Percentiles rank a stretch among this genome's conserved stretches.
phyloP scores from a whole-genome alignment of 306 rosid genomes.

The Corylus avellana region DNA sequence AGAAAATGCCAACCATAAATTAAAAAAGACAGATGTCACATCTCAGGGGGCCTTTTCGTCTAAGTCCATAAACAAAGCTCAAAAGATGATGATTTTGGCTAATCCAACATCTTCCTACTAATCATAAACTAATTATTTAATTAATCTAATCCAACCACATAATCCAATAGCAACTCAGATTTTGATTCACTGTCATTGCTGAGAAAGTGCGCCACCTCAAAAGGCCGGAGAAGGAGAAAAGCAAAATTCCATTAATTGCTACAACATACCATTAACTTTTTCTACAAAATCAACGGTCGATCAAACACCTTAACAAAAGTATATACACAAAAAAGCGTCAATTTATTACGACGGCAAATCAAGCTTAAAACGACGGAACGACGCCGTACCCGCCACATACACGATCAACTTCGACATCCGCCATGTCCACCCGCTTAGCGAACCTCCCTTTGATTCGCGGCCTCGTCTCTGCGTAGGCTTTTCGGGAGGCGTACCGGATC shows the following conservation, averaged over 20 bases:
- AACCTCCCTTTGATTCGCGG: constrained; percentile 97
- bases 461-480: constrained; percentile 93
- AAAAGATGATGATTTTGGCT: not conserved
- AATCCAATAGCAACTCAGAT: constrained; percentile 13
- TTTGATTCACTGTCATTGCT: constrained; percentile 16
- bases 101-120: not conserved
- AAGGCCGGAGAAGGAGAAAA: not conserved
- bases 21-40: too few relatives aligned
- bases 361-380: constrained; percentile 61
- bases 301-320: constrained; percentile 19
- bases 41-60: too few relatives aligned
- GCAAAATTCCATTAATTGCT: constrained; percentile 7
- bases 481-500: constrained; percentile 88
- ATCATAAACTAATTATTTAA: not conserved
- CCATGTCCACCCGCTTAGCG: constrained; percentile 69
- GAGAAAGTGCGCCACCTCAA: too few relatives aligned
- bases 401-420: constrained; percentile 50
- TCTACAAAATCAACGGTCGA: constrained; percentile 32
- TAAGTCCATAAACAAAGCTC: not conserved
- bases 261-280: not conserved
- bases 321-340: not conserved
- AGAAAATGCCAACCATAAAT: not conserved
- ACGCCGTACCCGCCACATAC: constrained; percentile 68
- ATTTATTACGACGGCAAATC: not conserved
- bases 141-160: not conserved